These are phyloP conservation scores for Penicillium coprophilum DNA, from an alignment of 495 filamentous ascomycete genomes.

Conservation along the genomic window DNA sequence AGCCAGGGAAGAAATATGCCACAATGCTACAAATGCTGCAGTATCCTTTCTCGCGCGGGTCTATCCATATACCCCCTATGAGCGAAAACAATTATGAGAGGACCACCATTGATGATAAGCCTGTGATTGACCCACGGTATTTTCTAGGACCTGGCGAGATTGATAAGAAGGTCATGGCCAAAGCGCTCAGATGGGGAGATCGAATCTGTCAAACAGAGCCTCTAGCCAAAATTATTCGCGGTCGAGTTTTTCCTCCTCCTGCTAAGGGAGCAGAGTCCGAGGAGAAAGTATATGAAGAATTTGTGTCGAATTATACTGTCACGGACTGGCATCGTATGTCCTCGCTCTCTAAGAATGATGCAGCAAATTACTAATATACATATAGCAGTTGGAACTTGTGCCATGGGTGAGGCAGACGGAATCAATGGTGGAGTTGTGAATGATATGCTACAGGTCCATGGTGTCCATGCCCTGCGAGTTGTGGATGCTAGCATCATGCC, in stretches of 20 bases:
- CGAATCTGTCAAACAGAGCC: slow-evolving; percentile 44
- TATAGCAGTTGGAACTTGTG: slow-evolving; percentile 49
- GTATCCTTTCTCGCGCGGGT: slow-evolving; percentile 52
- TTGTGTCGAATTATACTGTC: slow-evolving; percentile 38
- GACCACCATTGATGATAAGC: slow-evolving; percentile 26
- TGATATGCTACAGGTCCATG: slow-evolving; percentile 47
- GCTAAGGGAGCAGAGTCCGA: slow-evolving; percentile 1
- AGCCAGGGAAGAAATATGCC: slow-evolving; percentile 49
- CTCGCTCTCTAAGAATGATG: background rate
- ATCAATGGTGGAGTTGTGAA: slow-evolving; percentile 48
- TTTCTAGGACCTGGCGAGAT: slow-evolving; percentile 34
- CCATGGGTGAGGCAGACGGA: slow-evolving; percentile 45
- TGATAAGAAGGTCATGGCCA: slow-evolving; percentile 45
- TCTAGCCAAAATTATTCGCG: slow-evolving; percentile 38
- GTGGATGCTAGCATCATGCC: slow-evolving; percentile 58
- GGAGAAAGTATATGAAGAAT: slow-evolving; percentile 34
- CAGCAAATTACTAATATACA: slow-evolving; percentile 11
- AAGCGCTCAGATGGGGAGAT: slow-evolving; percentile 42
- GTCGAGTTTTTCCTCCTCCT: slow-evolving; percentile 39
- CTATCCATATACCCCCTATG: slow-evolving; percentile 41
- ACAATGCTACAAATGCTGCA: slow-evolving; percentile 56
- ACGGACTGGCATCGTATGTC: slow-evolving; percentile 43
- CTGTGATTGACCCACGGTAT: slow-evolving; percentile 49
- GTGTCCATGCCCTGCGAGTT: slow-evolving; percentile 48
- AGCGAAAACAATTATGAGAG: background rate